Conservation (phyloP, 345 rosid genomes). For the Citrus hindsii region DNA sequence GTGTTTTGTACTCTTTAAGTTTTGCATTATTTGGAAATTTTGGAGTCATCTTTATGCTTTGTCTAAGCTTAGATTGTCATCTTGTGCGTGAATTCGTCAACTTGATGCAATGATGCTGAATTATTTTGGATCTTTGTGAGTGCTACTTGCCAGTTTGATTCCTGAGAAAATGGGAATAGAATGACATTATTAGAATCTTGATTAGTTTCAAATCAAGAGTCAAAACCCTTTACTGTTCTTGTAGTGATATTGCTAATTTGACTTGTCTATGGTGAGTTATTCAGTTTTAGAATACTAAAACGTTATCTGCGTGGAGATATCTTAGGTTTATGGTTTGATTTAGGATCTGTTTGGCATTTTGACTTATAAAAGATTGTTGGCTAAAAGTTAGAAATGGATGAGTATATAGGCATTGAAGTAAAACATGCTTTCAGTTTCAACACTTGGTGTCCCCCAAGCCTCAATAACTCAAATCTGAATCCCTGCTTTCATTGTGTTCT, state of each 20-base stretch:
- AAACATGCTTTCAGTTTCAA: background rate
- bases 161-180: background rate
- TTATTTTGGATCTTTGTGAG: conserved; percentile 21
- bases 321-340: background rate
- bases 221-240: background rate
- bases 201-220: background rate
- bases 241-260: background rate
- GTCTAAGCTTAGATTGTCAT: background rate
- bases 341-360: background rate
- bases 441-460: background rate
- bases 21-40: background rate
- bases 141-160: conserved; percentile 2
- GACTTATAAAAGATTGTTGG: background rate
- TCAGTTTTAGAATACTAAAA: background rate
- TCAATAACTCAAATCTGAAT: background rate
- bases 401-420: background rate
- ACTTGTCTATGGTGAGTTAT: background rate
- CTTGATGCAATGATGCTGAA: conserved; percentile 11
- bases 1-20: background rate
- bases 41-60: background rate
- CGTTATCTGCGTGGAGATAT: background rate
- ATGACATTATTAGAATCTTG: background rate
- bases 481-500: background rate
- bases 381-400: background rate
- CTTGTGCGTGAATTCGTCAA: background rate